Evolutionary conservation across 1,139 yeast species (phyloP).

Genomic region (Diutina scorzettiae): DNA sequence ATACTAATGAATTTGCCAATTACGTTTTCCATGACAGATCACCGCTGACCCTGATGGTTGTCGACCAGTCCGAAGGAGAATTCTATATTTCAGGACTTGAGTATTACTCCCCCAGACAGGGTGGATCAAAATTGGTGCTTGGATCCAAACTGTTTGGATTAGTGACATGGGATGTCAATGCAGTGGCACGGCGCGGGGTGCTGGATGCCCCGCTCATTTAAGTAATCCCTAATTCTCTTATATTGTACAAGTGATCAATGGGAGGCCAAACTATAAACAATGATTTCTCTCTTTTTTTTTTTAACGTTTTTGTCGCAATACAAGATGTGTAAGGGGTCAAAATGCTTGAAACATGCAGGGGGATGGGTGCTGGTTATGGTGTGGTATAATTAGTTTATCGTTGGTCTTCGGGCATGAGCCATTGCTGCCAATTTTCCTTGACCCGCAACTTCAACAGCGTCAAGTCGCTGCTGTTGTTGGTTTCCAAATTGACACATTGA

Average conservation of each 20-base stretch:
- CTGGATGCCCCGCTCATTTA: background rate
- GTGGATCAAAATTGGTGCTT: background rate
- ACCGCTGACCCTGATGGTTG: background rate
- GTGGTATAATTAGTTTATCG: no score
- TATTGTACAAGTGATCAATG: constrained; percentile 4
- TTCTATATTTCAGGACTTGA: constrained; percentile 1
- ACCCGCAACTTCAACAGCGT: constrained; percentile 30
- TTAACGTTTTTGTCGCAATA: constrained; percentile 1
- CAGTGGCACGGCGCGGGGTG: background rate
- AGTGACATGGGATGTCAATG: background rate
- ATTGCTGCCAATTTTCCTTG: constrained; percentile 29
- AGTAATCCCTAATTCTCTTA: background rate
- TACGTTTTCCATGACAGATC: constrained; percentile 1
- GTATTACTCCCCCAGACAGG: background rate
- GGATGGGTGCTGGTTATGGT: background rate
- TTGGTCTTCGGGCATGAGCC: constrained; percentile 23
- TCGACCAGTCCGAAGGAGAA: background rate
- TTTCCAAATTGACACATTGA: constrained; percentile 29
- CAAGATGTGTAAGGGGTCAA: background rate
- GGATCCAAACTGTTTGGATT: background rate
- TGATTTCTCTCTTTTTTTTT: constrained; percentile 1
- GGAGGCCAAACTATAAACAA: constrained; percentile 6
- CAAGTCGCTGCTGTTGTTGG: constrained; percentile 11
- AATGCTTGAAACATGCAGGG: background rate
- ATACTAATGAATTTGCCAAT: background rate